Conservation (phyloP, 73 alveolate genomes). For the Uronychia setigera region DNA sequence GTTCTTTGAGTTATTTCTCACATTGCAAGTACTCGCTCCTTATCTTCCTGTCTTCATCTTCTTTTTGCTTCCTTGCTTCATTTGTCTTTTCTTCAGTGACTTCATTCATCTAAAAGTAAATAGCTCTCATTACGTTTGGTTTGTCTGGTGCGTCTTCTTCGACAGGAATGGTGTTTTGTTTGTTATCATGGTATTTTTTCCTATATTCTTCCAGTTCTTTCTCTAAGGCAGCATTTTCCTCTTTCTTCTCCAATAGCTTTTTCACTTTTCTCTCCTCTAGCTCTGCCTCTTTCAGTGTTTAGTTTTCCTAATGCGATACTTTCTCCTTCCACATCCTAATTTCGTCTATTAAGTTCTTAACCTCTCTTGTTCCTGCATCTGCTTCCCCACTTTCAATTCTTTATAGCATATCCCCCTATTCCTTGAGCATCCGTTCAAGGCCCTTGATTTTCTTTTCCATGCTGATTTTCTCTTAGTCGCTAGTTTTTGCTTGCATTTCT, state of each 20-base stretch:
- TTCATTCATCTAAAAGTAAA: constrained; percentile 6
- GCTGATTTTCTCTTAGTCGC: background rate
- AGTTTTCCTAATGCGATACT: background rate
- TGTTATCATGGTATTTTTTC: constrained; percentile 30
- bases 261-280: background rate
- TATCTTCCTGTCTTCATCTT: background rate
- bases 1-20: constrained; percentile 22
- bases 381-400: background rate
- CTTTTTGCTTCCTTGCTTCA: constrained; percentile 10
- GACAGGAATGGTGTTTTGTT: too few species aligned
- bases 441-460: background rate
- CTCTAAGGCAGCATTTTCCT: background rate
- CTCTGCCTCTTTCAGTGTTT: constrained; percentile 19
- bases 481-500: background rate
- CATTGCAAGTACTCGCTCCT: background rate
- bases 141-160: constrained; percentile 6
- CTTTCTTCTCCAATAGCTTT: background rate
- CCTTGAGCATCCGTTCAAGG: background rate
- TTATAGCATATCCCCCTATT: background rate
- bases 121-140: background rate
- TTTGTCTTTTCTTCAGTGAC: constrained; percentile 8
- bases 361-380: background rate
- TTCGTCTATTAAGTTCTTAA: background rate
- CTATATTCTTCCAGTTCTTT: constrained; percentile 14
- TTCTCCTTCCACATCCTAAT: background rate